Evolutionary conservation across 2,329 filamentous ascomycete species (phyloP), one percentile per base, ranked within the genome.

Genomic region (Pseudofabraea citricarpa): DNA sequence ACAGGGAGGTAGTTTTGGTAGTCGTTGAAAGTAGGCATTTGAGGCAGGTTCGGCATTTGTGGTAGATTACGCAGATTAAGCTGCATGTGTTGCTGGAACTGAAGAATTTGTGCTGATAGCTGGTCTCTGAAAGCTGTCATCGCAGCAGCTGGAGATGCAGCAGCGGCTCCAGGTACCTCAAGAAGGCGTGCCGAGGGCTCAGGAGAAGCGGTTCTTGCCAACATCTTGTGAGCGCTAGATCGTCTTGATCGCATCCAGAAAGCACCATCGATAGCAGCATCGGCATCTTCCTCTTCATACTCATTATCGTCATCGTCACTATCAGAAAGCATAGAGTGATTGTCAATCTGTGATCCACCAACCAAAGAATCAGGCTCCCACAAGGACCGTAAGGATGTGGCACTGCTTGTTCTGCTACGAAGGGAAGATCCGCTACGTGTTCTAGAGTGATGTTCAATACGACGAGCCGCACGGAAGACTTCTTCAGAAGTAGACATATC

Each of bases 81-180:
- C 75, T 61, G 81, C 73, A 69, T 88, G 75, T 74, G 79, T 59
- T 88, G 82, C 58, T 90, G 87, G 56, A 90, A 74, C 46, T 90
- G 82, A 44, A 90, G 83, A 37, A 90, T 73, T 57, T 90, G 86
- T 15, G 82, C 75, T 20, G 82, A 74, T 16, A 91, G 65, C 45
- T 90, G 85, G 43, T 90, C 85, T 55, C 83, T 81, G 66, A 88
- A 77, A 12, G 83, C 85, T 38, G 80, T 72, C 56, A 88, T 77
- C 36, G 84, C 77, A 4, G 80, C 77, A 3, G 75, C 72, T 2
- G 81, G 78, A 2, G 80, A 77, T 15, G 73, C 72, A 29, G 53
- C 51, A 2, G 48, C 40, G 24, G 44, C 21, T 21, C 35, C 46
- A 16, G 54, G 51, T 12, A 60, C 40, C 8, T 57, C 55, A n/a